Conservation (phyloP, 257 asterid species). For the Echites panduratus region DNA sequence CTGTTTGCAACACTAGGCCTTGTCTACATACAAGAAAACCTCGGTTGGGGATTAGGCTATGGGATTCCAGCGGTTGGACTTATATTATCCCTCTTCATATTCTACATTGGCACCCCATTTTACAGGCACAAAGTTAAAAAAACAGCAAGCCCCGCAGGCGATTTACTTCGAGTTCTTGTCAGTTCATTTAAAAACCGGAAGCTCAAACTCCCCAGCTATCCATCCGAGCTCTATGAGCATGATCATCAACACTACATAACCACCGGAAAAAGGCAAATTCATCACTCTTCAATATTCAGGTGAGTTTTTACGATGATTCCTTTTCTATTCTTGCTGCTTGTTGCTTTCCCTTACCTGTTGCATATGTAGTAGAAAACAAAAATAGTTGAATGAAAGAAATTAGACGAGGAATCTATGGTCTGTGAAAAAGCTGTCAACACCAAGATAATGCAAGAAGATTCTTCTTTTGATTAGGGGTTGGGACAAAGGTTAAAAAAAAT, state of each 20-base stretch:
- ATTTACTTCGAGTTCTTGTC: constrained; percentile 40
- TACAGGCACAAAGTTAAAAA: constrained; percentile 68
- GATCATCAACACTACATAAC: constrained; percentile 44
- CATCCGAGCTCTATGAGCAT: constrained; percentile 55
- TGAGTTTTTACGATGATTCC: constrained; percentile 16
- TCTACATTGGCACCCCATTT: constrained; percentile 59
- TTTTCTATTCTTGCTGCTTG: background rate
- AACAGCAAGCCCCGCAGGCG: constrained; percentile 56
- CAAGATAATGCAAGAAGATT: background rate
- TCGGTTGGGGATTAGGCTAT: constrained; percentile 82
- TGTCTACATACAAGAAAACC: constrained; percentile 75
- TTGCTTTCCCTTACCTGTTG: background rate
- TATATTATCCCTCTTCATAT: constrained; percentile 43
- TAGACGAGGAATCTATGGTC: background rate
- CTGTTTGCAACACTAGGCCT: constrained; percentile 66
- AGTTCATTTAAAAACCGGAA: constrained; percentile 49
- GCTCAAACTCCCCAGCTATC: constrained; percentile 33
- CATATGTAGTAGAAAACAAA: background rate
- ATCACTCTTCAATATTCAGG: constrained; percentile 61
- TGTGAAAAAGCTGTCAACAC: background rate
- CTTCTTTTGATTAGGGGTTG: background rate
- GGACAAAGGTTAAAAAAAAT: too few relatives aligned
- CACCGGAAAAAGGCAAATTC: constrained; percentile 55
- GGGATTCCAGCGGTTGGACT: constrained; percentile 76
- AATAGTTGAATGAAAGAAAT: background rate